Evolutionary conservation across 176 grass and related monocot genomes (phyloP).

Genomic region (Zoysia pacifica): DNA sequence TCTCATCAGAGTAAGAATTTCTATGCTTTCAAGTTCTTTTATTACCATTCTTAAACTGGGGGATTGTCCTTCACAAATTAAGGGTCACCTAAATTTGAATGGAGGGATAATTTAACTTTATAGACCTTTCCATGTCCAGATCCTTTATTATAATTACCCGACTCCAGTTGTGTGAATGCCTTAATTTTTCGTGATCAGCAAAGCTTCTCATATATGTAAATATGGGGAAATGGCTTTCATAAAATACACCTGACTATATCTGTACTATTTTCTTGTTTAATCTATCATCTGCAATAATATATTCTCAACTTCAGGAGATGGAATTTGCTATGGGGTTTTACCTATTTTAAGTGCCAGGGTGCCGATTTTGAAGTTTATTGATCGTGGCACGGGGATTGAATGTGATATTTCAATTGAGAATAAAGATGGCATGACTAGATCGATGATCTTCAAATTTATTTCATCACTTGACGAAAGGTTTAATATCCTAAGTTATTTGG

Average conservation of each 20-base stretch:
- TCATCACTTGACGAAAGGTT: slow-evolving; percentile 89
- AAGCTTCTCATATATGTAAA: background rate
- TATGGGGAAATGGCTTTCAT: background rate
- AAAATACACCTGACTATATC: background rate
- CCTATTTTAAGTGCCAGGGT: slow-evolving; percentile 78
- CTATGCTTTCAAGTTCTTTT: background rate
- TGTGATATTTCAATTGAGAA: slow-evolving; percentile 91
- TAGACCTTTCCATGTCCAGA: background rate
- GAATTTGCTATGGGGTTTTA: slow-evolving; percentile 57
- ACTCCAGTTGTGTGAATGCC: background rate
- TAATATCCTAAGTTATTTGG: slow-evolving; percentile 80
- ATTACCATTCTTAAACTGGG: background rate
- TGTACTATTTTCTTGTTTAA: slow-evolving; percentile 1
- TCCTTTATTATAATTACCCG: background rate
- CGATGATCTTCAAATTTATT: slow-evolving; percentile 60
- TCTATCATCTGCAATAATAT: slow-evolving; percentile 7
- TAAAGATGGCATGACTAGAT: slow-evolving; percentile 92
- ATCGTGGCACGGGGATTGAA: slow-evolving; percentile 65
- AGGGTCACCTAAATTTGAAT: background rate
- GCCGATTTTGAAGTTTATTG: slow-evolving; percentile 80
- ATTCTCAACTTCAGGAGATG: slow-evolving; percentile 43
- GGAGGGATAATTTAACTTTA: background rate
- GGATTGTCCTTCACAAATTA: background rate
- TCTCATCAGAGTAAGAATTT: slow-evolving; percentile 72
- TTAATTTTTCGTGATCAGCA: background rate